Base-by-base conservation (phyloP, 2,329 filamentous ascomycete species). In the Aspergillus fumigatus region DNA sequence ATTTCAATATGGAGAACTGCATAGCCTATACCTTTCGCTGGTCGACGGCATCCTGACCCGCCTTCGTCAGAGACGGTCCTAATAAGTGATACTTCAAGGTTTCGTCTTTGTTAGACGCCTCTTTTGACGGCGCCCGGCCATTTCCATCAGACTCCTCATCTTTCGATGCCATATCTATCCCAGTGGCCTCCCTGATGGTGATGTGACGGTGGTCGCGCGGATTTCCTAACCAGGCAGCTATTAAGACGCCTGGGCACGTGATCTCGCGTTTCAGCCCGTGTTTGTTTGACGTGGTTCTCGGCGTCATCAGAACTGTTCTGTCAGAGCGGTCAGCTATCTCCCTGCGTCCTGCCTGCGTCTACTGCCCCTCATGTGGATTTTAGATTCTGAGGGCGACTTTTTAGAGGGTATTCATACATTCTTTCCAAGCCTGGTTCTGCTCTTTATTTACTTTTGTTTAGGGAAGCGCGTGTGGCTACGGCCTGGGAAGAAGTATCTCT, bases 31-130 rank as follows among this genome's bases (percentile, higher is more conserved):
- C 88, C 78, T 94, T 96, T 61, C 83, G 83, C 76, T 97, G 94
- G 67, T 99, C 91, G n/a, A 97, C 93, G 17, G 84, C 81, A 68
- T 96, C 91, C 71, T 97, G 92, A 1, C 94, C 94, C 29, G 92
- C 90, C 73, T 99, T 99, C 23, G 92, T 93, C 53, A 97, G 78
- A 5, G 92, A 97, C 0, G 92, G 93, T 0, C 94, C 94, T 0
- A 97, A 81, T 0, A 97, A 82, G 55, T 88, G 88, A 73, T 97
- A 96, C 69, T 96, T 97, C 55, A 97, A 81, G 3, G 89, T 92
- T 54, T 82, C 79, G 66, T 86, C 82, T 7, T 57, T 53, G 21
- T 62, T 57, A 4, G 52, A 47, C 5, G 19, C 38, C 38, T 56
- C 21, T 2, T 57, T 48, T 23, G 52, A 40, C 2, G 54, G 56